Evolutionary conservation across 2,329 filamentous ascomycete species (phyloP), one percentile per base, ranked within the genome.

Genomic region (Penicillium palitans): DNA sequence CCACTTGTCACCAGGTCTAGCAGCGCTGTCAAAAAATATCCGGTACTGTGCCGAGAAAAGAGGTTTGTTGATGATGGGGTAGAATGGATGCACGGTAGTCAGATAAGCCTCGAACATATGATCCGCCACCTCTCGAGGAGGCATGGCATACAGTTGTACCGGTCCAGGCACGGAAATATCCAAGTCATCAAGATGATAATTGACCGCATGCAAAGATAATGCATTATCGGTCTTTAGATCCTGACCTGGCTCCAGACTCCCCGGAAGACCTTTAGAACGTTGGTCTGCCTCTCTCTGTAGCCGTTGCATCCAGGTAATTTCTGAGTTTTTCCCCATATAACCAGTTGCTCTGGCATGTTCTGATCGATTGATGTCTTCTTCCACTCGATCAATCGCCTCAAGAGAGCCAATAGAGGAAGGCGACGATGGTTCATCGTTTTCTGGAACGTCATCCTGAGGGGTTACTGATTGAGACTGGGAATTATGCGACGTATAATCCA

Each of bases 321-420:
- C 77, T 0, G 78, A 80, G 41, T 78, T 78, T 58, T 79, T 79
- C 4, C 78, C 78, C 68, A 78, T 75, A 59, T 75, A 80, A 1
- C 77, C 76, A 1, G 75, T 79, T 8, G 73, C 71, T 53, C 74
- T 65, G 2, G 73, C 68, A 41, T 68, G 61, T 60, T 74, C 70
- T 53, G 62, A 71, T 45, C 74, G 70, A 21, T 77, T 76, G 48
- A 78, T 65, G 46, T 80, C 78, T 61, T 79, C 77, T 48, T 79
- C 74, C 15, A 79, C 75, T n/a, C 75, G 70, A 60, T 80, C 78
- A 24, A 79, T 74, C 6, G 76, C 76, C 40, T 78, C 77, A 31
- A 78, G 70, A 1, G 78, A 80, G 7, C 78, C 78, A 46, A 75
- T 73, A 7, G 70, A 73, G 9, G 72, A 75, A 37, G 70, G 66